Conservation (phyloP, 2,329 filamentous ascomycete genomes). For the Dactylellina haptotyla region DNA sequence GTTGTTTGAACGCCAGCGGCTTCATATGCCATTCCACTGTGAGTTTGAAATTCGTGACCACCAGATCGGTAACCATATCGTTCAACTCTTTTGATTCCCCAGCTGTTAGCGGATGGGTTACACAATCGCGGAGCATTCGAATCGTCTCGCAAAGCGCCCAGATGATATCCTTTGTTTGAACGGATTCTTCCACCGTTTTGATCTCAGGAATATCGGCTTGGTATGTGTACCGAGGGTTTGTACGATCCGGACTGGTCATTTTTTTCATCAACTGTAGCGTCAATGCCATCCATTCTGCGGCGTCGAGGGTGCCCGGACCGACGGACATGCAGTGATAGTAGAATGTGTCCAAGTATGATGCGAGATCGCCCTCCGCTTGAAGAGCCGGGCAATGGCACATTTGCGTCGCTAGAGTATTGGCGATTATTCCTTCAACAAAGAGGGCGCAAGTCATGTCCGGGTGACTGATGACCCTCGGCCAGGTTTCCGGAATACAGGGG, state of each 20-base stretch:
- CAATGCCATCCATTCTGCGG: conserved; percentile 23
- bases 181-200: conserved; percentile 21
- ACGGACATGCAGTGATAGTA: conserved; percentile 9
- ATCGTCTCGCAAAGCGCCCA: conserved; percentile 17
- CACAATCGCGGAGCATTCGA: conserved; percentile 8
- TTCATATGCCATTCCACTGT: conserved; percentile 30
- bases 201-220: conserved; percentile 6
- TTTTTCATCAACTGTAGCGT: conserved; percentile 32
- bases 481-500: conserved; percentile 9
- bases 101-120: not conserved
- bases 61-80: conserved; percentile 8
- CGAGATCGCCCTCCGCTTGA: conserved; percentile 24
- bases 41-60: conserved; percentile 21
- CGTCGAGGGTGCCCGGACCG: not conserved
- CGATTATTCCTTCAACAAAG: conserved; percentile 18
- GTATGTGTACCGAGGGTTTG: not conserved
- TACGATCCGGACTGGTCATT: conserved; percentile 17
- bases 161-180: not conserved
- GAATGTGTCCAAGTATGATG: not conserved
- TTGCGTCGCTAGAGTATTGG: conserved; percentile 16
- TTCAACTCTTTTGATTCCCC: not conserved
- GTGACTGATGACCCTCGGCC: conserved; percentile 8
- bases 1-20: conserved; percentile 23
- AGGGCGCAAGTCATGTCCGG: conserved; percentile 24
- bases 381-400: conserved; percentile 19